Evolutionary conservation across 768 basidiomycete species (phyloP), one percentile per base, ranked within the genome.

Genomic region (Hortiboletus flavorubellus): DNA sequence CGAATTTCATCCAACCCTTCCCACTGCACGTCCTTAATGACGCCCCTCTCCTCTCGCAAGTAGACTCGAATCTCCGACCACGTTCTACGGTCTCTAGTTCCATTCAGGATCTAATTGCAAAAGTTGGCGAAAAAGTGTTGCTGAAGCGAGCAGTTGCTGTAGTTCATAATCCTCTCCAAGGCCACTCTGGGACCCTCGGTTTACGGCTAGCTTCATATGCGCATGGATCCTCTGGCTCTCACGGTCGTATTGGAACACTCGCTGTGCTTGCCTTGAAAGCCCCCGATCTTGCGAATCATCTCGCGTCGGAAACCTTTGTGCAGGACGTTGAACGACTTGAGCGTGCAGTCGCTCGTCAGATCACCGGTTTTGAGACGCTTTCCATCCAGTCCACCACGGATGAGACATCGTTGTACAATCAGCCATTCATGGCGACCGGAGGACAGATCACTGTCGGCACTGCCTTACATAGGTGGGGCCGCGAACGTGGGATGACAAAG

Each of bases 321-420:
- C 68, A 73, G n/a, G 82, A 88, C 38, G 72, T 91, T 16, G 75
- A 75, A 33, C 77, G 78, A 41, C 75, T 96, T 14, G 84, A 89
- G 60, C 84, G 90, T 23, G 81, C 87, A 2, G 59, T 96, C n/a
- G 88, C 87, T 10, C 80, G 92, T 40, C 94, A 96, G 71, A 86
- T 93, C 48, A 84, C 85, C 21, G 94, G 93, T 3, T 87, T 94
- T 65, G 84, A 89, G 29, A 91, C 91, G 0, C 71, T 72, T 15
- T 75, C 74, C 1, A 74, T 93, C 18, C 70, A 72, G 11, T 58
- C 68, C 7, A 59, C 59, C 2, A 63, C 66, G 5, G 83, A 85
- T 52, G 72, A 72, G 35, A 80, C 78, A 2, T 81, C 83, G 8
- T 70, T 93, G 44, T 89, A 89, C 64, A 77, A 80, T 29, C 91